Base-by-base conservation (phyloP, 164 flowering plant species). In the Magnolia changhungtana region DNA sequence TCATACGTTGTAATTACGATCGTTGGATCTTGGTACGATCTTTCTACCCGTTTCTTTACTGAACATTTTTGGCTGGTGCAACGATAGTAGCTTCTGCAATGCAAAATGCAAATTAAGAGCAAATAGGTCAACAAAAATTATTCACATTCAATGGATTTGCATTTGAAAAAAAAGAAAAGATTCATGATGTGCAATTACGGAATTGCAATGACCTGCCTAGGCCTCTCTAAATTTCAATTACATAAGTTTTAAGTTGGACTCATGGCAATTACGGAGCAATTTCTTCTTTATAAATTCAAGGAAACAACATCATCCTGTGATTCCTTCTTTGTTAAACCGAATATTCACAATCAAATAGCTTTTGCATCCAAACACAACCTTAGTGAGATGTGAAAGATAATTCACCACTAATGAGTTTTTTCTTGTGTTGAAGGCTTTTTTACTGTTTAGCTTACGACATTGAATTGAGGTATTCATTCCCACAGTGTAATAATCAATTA, bases 31-130 rank as follows among this genome's bases (percentile, higher is more conserved):
- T 91, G 86, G 82, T 72, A 89, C 21, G 95, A 91, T 73, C 98
- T 83, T 87, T 94, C 97, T 9, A 94, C 96, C 0, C 95, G 81
- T 70, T 94, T 94, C 87, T 91, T 94, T 82, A 94, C 98, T 0
- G 81, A 77, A 85, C 98, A 94, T 77, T 89, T 94, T 79, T 90
- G 97, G 2, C 87, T 89, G 0, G 98, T 94, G 91, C 97, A 94
- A 77, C 96, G 63, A 70, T 94, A 94, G 74, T 94, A 94, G 90
- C 98, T 94, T 74, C 98, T 94, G 85, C 80, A 81, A 78, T 50
- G 59, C 13, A 1, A 63, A 74, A 20, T 18, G 37, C 8, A 45
- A 31, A 14, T 31, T 29, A 29, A 16, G 61, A 55, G 61, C 16
- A 55, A 11, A 11, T 55, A 4, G 16, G 18, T 11, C 61, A 55